Base-by-base conservation (phyloP, 2,329 filamentous ascomycete genomes). In the Acephala macrosclerotiorum region DNA sequence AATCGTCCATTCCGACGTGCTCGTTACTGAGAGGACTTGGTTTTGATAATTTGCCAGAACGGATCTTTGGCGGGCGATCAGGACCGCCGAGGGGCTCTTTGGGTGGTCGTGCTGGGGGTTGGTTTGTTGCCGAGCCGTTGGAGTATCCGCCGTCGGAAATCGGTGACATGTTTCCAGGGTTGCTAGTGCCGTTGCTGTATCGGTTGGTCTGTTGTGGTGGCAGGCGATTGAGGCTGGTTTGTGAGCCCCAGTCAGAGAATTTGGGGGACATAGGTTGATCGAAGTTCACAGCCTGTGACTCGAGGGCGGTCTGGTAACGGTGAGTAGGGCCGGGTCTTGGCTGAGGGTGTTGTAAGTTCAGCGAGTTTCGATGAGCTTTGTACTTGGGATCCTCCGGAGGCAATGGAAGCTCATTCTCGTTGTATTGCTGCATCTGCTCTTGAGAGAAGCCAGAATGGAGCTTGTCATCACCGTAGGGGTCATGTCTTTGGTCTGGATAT, bases 341-440 rank as follows among this genome's bases (percentile, higher is more conserved):
- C 76, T 94, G 91, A 6, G 92, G 92, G 77, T 95, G 92, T 75
- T 93, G 88, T 45, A 95, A 81, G 73, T 93, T 93, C 63, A 94
- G 77, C 29, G 91, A 94, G 79, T 94, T 92, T 71, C 92, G 89
- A 76, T 94, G 91, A 63, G 91, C 91, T 77, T 91, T 90, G 78
- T 94, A 94, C 77, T 94, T 94, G 56, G 91, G 91, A 71, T 94
- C 90, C 73, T 87, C 89, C 1, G 73, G 74, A 20, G 74, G 70
- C 6, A 73, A 73, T 18, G 76, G 71, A 62, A 61, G 53, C 9
- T 72, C 70, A 18, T 70, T 65, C 36, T 73, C 68, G n/a, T 75
- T 42, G 25, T 72, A 72, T 25, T 74, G 71, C 18, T 74, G 68
- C 16, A 74, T 62, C 71, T 86, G 82, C 35, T 82, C 80, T 63